phyloP scores from a whole-genome alignment of 208 protist genomes.

The Trypanosoma cruzi region DNA sequence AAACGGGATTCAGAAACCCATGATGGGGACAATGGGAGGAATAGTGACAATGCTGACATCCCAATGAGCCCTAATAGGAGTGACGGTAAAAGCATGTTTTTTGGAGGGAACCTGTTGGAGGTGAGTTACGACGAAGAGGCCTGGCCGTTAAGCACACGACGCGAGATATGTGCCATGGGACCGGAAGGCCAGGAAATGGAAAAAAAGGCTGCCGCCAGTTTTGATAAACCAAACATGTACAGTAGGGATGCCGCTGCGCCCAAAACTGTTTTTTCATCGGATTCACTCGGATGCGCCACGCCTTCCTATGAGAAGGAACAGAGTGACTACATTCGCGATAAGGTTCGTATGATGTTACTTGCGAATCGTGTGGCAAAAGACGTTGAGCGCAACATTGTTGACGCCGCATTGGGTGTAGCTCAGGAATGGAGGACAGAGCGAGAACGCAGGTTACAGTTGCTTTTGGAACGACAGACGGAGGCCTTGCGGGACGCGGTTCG shows the following conservation, averaged over 20 bases:
- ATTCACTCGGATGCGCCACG: background rate
- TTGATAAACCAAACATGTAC: background rate
- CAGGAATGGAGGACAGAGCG: background rate
- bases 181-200: background rate
- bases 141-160: background rate
- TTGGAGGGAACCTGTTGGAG: slow-evolving; percentile 18
- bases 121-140: background rate
- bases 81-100: slow-evolving; percentile 22
- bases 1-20: background rate
- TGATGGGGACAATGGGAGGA: background rate
- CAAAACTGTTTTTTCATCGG: background rate
- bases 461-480: slow-evolving; percentile 33
- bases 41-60: background rate
- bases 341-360: slow-evolving; percentile 46
- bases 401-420: background rate
- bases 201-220: background rate
- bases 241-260: background rate
- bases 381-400: slow-evolving; percentile 1
- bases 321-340: slow-evolving; percentile 33
- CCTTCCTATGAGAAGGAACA: background rate
- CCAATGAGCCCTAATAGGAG: background rate
- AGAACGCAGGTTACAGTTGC: slow-evolving; percentile 11
- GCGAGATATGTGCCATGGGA: background rate
- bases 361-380: slow-evolving; percentile 22
- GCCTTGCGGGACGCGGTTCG: slow-evolving; percentile 38